Evolutionary conservation across 352 stramenopile genomes (phyloP).

Genomic region (Phytophthora tentaculata): DNA sequence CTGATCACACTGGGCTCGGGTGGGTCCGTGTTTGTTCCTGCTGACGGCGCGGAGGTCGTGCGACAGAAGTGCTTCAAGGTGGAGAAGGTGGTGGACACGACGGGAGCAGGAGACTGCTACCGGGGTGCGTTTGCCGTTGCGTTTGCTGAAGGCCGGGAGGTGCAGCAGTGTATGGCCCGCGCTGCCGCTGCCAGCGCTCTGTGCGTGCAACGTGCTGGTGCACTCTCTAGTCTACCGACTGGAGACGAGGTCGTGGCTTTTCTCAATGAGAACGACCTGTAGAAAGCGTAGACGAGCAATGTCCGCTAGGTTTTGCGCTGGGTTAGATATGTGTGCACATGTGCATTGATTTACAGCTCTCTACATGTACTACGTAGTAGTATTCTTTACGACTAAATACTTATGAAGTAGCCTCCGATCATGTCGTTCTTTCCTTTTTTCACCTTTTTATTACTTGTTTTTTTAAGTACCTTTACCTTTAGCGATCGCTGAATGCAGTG

Average conservation of each 20-base stretch:
- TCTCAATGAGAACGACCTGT: constrained; percentile 32
- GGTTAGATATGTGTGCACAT: constrained; percentile 9
- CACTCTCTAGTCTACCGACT: constrained; percentile 73
- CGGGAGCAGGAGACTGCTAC: constrained; percentile 82
- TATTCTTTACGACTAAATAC: no score
- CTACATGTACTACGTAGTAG: no score
- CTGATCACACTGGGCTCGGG: constrained; percentile 74
- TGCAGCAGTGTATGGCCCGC: constrained; percentile 60
- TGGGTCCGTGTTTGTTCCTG: constrained; percentile 71
- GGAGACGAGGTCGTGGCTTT: constrained; percentile 41
- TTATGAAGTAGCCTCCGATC: constrained; percentile 5
- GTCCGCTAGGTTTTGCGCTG: not conserved
- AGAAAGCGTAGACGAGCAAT: constrained; percentile 9
- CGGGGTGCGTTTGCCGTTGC: constrained; percentile 72
- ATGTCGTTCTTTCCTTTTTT: not conserved
- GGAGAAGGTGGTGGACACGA: constrained; percentile 78
- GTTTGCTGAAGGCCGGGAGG: constrained; percentile 48
- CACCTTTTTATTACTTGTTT: no score
- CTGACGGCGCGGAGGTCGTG: constrained; percentile 35
- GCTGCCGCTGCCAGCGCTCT: constrained; percentile 69
- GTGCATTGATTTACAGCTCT: constrained; percentile 1
- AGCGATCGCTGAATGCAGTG: no score
- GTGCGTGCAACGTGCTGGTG: constrained; percentile 68
- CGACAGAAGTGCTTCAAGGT: constrained; percentile 61
- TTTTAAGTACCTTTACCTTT: no score